Percentiles rank a stretch among this genome's conserved stretches.
phyloP scores from a whole-genome alignment of 345 rosid genomes.

The Gossypium bickii region DNA sequence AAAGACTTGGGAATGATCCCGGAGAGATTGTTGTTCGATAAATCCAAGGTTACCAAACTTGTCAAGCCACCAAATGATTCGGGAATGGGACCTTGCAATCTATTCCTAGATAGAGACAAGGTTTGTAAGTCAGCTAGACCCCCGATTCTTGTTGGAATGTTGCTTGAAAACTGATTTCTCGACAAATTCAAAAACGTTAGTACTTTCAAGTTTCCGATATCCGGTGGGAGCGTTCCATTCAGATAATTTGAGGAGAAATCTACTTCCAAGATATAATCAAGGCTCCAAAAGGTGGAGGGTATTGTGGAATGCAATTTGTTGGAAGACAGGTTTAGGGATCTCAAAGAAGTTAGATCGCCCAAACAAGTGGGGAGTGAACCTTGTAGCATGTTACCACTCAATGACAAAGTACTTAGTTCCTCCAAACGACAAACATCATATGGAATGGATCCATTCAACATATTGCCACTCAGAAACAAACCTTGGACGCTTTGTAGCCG shows the following conservation, averaged over 20 bases:
- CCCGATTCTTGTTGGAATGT: background rate
- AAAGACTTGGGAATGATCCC: background rate
- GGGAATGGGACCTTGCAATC: background rate
- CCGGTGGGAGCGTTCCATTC: background rate
- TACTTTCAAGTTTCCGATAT: background rate
- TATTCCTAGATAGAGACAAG: background rate
- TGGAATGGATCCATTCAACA: conserved; percentile 10
- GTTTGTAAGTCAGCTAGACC: background rate
- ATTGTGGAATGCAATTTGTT: conserved; percentile 2
- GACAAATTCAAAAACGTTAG: background rate
- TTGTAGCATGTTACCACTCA: conserved; percentile 1
- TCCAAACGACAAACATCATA: conserved; percentile 5
- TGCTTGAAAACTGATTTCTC: background rate
- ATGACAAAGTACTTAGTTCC: background rate
- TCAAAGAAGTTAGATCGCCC: background rate
- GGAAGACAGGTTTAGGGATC: background rate
- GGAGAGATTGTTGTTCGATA: background rate
- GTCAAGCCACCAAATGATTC: background rate
- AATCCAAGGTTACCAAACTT: background rate
- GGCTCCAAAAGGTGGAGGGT: too few species aligned
- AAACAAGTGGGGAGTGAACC: conserved; percentile 14
- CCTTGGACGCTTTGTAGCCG: conserved; percentile 8
- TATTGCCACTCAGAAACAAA: background rate
- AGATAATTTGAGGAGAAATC: too few species aligned
- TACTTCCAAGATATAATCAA: too few species aligned